These are phyloP conservation scores for Coniferiporia sulphurascens DNA, from an alignment of 1,284 basidiomycete genomes.

Conservation along the genomic window DNA sequence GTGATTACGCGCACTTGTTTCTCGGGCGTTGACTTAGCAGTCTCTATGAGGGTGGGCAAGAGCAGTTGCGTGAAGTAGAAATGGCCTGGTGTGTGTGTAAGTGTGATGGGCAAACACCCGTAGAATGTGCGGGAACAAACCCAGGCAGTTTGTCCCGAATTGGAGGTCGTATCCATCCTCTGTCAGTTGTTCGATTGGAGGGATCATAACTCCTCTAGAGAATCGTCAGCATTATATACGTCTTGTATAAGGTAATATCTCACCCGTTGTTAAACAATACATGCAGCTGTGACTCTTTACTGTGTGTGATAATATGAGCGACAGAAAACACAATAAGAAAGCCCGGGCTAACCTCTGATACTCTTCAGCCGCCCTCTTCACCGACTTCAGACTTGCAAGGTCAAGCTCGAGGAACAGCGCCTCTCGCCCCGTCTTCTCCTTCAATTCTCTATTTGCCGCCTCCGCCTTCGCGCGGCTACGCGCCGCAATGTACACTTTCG, in stretches of 20 bases:
- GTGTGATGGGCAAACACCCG: no score
- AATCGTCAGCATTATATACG: not conserved
- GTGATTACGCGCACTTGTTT: constrained; percentile 40
- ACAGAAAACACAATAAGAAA: constrained; percentile 3
- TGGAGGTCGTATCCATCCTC: constrained; percentile 55
- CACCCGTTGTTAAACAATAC: constrained; percentile 32
- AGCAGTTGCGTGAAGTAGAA: constrained; percentile 47
- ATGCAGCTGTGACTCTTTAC: constrained; percentile 14
- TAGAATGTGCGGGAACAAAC: no score
- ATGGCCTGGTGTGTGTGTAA: constrained; percentile 26
- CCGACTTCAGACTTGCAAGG: constrained; percentile 39
- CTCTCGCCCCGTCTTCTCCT: constrained; percentile 31
- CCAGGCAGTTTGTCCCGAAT: constrained; percentile 55
- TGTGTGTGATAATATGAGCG: not conserved
- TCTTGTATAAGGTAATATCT: constrained; percentile 13
- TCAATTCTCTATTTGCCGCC: constrained; percentile 25
- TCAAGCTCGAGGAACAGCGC: constrained; percentile 45
- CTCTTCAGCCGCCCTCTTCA: constrained; percentile 35
- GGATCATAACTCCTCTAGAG: constrained; percentile 51
- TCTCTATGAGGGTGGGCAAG: constrained; percentile 37
- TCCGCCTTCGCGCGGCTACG: constrained; percentile 13
- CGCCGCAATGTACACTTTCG: constrained; percentile 16
- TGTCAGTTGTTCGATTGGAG: constrained; percentile 40
- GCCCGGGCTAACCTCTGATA: constrained; percentile 31
- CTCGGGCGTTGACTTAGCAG: constrained; percentile 27